Evolutionary conservation across 1,284 basidiomycete species (phyloP), one percentile per base, ranked within the genome.

Genomic region (Ganoderma boninense): DNA sequence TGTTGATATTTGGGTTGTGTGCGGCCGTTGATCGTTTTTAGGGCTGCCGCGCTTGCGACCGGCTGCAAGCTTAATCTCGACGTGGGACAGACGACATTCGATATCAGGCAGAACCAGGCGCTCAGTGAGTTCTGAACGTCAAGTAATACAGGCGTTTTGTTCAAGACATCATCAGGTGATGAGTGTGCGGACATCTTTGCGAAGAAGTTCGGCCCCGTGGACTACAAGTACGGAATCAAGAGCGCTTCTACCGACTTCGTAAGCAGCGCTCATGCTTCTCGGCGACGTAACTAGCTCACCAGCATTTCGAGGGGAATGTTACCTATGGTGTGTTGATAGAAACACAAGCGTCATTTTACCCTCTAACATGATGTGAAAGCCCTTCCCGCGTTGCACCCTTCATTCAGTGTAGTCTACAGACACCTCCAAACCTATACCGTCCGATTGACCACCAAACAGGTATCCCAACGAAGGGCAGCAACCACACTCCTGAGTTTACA

Each of bases 31-130:
- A 20, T n/a, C 29, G n/a, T 43, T 1, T 38, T 20, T 74, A 93
- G 92, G 74, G 94, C 91, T 18, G 94, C 91, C 2, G 89, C 88
- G 7, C 81, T 89, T 38, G 91, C 93, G 1, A 94, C 93, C 3
- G 88, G 87, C 2, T 95, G 94, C 79, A 84, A 81, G 62, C 82
- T 90, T 66, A 84, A 89, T 61, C 79, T 92, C 65, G 81, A 83
- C 4, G 72, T 71, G 49, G 63, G 4, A 71, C 73, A 11, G 84
- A 84, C 71, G 91, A 94, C 59, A 78, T 52, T 26, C 23, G 49
- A 52, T 26, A 26, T 94, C 52, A 84, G 85, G 61, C 90, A 93
- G 78, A 93, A 93, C 72, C 75, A 80, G 61, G 84, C 83, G 2
- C 84, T 93, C 42, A 87, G 91, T 89, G 75, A 65, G 82, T 80